Evolutionary conservation across 495 filamentous ascomycete genomes (phyloP), one percentile per base, ranked within the genome.

Genomic region (Xylaria flabelliformis): DNA sequence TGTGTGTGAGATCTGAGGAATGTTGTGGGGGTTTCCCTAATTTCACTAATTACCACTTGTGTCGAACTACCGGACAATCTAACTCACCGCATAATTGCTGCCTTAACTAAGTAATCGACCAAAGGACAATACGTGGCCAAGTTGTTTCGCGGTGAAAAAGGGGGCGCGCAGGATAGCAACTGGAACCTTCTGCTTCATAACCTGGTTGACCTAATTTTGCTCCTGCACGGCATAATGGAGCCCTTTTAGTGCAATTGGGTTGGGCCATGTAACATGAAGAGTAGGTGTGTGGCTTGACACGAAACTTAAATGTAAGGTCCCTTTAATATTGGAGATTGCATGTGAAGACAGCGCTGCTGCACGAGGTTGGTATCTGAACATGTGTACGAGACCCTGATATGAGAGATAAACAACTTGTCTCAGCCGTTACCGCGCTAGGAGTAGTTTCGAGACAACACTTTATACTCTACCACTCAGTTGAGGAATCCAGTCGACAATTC

Each of bases 41-140:
- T 56, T 56, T 56, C 53, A 56, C 53, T 56, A 56, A 56, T 56
- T 56, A 32, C 53, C 53, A 8, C 26, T 56, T 56, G 53, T 32
- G 8, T 56, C 53, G n/a, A 50, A 39, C 34, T 61, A n/a, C 7
- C 7, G 58, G 32, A 21, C 32, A 61, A 39, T 61, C 58, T 39
- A 34, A 61, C 34, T 61, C 58, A 61, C 58, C 53, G 34, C 58
- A 61, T 61, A 21, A 39, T 36, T 61, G 32, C 15, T 39, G 55
- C 61, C 13, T 64, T 26, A 19, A 44, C 39, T 26, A 44, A 64
- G 15, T 4, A 6, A 1, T 26, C 1, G n/a, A n/a, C n/a, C n/a
- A n/a, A 29, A 19, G 19, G 39, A 26, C 8, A 42, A 42, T 15
- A 50, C 39, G 39, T 44, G 61, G 61, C 21, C n/a, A 24, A 26